phyloP scores from a whole-genome alignment of 495 filamentous ascomycete genomes.

The Xylaria grammica region DNA sequence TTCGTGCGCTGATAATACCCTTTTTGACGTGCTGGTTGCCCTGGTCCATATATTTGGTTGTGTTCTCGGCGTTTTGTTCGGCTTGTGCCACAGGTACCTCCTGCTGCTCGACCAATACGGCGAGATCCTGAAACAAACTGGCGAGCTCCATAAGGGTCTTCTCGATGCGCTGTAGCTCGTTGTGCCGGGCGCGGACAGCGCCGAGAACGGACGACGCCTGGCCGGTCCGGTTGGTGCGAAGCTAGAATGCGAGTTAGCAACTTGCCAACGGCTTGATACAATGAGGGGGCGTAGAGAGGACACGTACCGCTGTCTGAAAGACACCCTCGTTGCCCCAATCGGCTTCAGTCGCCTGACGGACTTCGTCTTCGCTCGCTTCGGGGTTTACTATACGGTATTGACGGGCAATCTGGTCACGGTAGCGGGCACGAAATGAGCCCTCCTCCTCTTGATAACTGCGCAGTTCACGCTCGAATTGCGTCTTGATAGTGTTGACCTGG shows the following conservation, averaged over 20 bases:
- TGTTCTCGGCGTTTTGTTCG: slow-evolving; percentile 61
- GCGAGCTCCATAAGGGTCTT: slow-evolving; percentile 67
- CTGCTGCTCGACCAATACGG: slow-evolving; percentile 67
- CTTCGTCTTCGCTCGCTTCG: slow-evolving; percentile 67
- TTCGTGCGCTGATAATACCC: slow-evolving; percentile 62
- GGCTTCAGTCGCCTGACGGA: slow-evolving; percentile 64
- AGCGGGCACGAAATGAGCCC: slow-evolving; percentile 64
- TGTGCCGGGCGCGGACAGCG: slow-evolving; percentile 75
- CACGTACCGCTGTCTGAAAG: slow-evolving; percentile 73
- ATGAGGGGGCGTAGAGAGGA: not conserved
- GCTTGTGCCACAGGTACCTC: slow-evolving; percentile 59
- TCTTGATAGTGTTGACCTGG: slow-evolving; percentile 68
- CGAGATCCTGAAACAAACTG: slow-evolving; percentile 69
- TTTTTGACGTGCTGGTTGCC: slow-evolving; percentile 66
- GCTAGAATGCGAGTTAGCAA: slow-evolving; percentile 48
- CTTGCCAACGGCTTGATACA: not conserved
- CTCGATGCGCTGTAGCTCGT: slow-evolving; percentile 76
- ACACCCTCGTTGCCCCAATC: slow-evolving; percentile 78
- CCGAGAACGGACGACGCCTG: slow-evolving; percentile 70
- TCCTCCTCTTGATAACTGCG: slow-evolving; percentile 69
- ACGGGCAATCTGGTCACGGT: slow-evolving; percentile 71
- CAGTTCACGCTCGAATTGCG: slow-evolving; percentile 66
- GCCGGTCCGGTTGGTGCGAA: slow-evolving; percentile 70
- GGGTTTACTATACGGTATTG: slow-evolving; percentile 81
- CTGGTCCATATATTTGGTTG: slow-evolving; percentile 60